A percentile compares a stretch with the other conserved stretches of the same genome.
phyloP scores from a whole-genome alignment of 108 stramenopile species.

The Skeletonema potamos region DNA sequence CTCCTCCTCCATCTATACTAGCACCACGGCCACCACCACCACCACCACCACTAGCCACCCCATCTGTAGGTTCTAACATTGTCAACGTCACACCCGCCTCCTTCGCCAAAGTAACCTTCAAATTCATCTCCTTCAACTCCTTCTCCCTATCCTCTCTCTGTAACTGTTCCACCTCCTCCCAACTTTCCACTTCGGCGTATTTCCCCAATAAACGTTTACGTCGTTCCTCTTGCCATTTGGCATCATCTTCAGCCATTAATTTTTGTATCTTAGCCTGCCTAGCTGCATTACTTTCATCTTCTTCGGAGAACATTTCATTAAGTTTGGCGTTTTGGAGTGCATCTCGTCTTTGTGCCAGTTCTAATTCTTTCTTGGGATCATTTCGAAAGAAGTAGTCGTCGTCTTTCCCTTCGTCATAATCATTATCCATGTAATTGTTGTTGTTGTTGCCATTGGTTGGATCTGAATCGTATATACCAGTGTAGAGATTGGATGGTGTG shows the following conservation, averaged over 20 bases:
- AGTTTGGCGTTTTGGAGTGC: constrained; percentile 35
- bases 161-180: constrained; percentile 56
- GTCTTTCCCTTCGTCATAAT: constrained; percentile 8
- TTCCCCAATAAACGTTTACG: constrained; percentile 61
- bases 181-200: constrained; percentile 60
- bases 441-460: not conserved
- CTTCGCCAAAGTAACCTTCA: constrained; percentile 2
- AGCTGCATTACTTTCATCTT: constrained; percentile 14
- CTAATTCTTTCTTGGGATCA: constrained; percentile 15
- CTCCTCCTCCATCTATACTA: not conserved
- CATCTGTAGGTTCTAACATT: constrained; percentile 1
- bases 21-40: too few relatives aligned
- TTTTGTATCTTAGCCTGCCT: constrained; percentile 44
- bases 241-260: constrained; percentile 62
- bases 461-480: not conserved
- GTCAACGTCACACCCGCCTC: not conserved
- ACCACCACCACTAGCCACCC: not conserved
- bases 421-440: not conserved
- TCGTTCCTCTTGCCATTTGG: constrained; percentile 62
- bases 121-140: constrained; percentile 22
- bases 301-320: constrained; percentile 43
- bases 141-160: constrained; percentile 45
- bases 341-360: constrained; percentile 19
- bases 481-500: constrained; percentile 21
- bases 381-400: not conserved